Base-by-base conservation (phyloP, 129 eudicot species). In the Tagetes erecta region DNA sequence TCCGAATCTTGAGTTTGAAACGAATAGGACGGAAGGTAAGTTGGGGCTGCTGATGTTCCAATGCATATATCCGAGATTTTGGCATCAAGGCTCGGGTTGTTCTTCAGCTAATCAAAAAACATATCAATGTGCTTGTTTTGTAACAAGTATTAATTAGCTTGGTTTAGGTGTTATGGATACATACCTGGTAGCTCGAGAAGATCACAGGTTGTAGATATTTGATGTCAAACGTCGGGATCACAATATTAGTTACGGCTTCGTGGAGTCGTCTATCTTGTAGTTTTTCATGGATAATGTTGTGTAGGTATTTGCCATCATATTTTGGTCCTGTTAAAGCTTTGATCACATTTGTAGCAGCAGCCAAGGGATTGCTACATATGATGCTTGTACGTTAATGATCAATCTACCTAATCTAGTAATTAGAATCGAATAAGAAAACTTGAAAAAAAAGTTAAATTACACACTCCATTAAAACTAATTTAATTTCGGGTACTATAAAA, bases 31-130 rank as follows among this genome's bases (percentile, higher is more conserved):
- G 86, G 86, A 68, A 86, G 84, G 69, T 82, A 80, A 56, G 90
- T 86, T 55, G 90, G 90, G 37, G 90, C 90, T n/a, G 90, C 87
- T 0, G 90, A 88, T 5, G 97, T 91, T 71, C 87, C 77, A 38
- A 88, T 80, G 73, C 94, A 85, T 72, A 85, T 79, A 47, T 85
- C 94, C 0, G 86, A 70, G 52, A 88, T 34, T 34, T 37, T 73
- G 34, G 84, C 89, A 83, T 87, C 83, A 27, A 87, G 46, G 7
- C 78, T 51, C 0, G 89, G 72, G 81, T 11, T 63, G 10, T 39
- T 72, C 72, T 68, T 68, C 70, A 41, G 66, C 96, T 85, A 69
- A 33, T 77, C 38, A 50, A 36, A 79, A 55, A 20, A 72, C 0
- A 68, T 36, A 9, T 27, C 12, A 42, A 3, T 44, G 11, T 4